Conservation (phyloP, 2,329 filamentous ascomycete species). For the Penicillium sp. region DNA sequence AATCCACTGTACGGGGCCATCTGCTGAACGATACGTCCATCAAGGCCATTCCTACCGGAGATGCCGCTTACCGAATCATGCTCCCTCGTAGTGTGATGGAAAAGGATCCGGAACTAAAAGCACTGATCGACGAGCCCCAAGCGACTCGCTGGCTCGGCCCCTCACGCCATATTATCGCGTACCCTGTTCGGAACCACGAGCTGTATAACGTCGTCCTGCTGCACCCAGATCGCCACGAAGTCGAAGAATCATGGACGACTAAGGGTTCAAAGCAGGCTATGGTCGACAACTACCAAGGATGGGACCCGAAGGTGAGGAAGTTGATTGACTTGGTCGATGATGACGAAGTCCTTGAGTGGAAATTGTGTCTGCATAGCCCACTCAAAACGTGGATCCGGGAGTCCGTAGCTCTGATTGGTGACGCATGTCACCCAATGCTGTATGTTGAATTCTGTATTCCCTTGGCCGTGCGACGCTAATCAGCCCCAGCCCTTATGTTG, state of each 20-base stretch:
- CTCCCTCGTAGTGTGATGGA: constrained; percentile 67
- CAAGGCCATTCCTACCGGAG: constrained; percentile 54
- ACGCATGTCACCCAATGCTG: constrained; percentile 49
- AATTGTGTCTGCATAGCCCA: constrained; percentile 35
- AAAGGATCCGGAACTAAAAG: constrained; percentile 65
- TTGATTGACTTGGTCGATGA: constrained; percentile 63
- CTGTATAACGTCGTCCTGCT: constrained; percentile 66
- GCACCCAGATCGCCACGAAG: constrained; percentile 63
- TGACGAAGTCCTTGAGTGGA: constrained; percentile 44
- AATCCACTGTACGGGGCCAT: constrained; percentile 47
- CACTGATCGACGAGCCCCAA: constrained; percentile 65
- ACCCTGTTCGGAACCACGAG: constrained; percentile 67
- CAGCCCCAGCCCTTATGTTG: constrained; percentile 32
- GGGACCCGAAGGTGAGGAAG: constrained; percentile 59
- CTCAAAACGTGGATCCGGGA: constrained; percentile 37
- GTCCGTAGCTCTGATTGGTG: constrained; percentile 42
- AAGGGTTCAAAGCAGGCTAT: constrained; percentile 61
- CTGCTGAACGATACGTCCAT: constrained; percentile 35
- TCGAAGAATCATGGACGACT: constrained; percentile 64
- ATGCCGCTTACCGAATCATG: constrained; percentile 80
- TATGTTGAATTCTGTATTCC: constrained; percentile 21
- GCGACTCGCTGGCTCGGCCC: constrained; percentile 76
- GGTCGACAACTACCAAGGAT: constrained; percentile 62
- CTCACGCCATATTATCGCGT: constrained; percentile 74
- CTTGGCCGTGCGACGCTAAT: constrained; percentile 3